phyloP scores from a whole-genome alignment of 768 basidiomycete species.

The Podaxis pistillaris region DNA sequence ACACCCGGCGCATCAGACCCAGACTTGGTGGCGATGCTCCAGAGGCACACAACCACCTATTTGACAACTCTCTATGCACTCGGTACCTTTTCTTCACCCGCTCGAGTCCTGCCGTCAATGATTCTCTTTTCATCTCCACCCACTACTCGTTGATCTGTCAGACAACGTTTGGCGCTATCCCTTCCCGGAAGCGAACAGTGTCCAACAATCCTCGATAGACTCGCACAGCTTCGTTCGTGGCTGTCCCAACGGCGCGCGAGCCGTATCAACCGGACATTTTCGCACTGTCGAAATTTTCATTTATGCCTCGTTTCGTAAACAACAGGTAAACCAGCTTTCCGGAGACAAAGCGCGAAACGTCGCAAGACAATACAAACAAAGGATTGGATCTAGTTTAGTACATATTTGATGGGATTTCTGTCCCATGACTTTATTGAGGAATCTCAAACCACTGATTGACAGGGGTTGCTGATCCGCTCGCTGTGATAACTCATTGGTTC shows the following conservation, averaged over 20 bases:
- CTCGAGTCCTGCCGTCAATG: not conserved
- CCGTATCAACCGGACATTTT: slow-evolving; percentile 9
- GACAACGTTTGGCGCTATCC: not conserved
- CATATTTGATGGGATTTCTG: slow-evolving; percentile 8
- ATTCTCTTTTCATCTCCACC: not conserved
- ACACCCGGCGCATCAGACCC: not conserved
- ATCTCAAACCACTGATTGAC: slow-evolving; percentile 5
- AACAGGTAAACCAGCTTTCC: not conserved
- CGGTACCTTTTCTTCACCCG: slow-evolving; percentile 6
- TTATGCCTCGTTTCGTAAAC: no score
- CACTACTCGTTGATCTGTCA: not conserved
- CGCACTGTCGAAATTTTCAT: slow-evolving; percentile 3
- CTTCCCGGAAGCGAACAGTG: slow-evolving; percentile 5
- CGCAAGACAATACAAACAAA: not conserved
- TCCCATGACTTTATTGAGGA: slow-evolving; percentile 5
- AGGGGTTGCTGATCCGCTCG: slow-evolving; percentile 10
- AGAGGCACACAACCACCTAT: slow-evolving; percentile 1
- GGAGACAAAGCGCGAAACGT: slow-evolving; percentile 8
- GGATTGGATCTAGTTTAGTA: not conserved
- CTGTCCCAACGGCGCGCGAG: not conserved
- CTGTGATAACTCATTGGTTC: not conserved
- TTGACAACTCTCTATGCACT: not conserved
- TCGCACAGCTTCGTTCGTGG: not conserved
- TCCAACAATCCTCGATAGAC: not conserved
- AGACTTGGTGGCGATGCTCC: slow-evolving; percentile 6